Evolutionary conservation across 495 filamentous ascomycete genomes (phyloP).

Genomic region (Neurospora sp.): DNA sequence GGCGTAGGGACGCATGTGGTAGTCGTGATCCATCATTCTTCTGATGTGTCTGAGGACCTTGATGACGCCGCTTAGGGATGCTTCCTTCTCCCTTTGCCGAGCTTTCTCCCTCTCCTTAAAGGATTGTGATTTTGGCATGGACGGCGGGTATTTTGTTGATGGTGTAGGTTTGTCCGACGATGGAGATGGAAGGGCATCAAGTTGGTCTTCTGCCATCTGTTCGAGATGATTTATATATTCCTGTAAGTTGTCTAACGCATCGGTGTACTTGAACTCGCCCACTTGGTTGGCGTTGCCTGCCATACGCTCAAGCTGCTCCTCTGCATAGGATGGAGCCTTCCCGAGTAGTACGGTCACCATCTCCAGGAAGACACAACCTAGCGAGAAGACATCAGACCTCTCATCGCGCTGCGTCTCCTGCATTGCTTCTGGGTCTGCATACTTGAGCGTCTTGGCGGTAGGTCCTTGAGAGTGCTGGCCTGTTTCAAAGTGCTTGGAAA

Average conservation of each 20-base stretch:
- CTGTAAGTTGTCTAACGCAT: slow-evolving; percentile 15
- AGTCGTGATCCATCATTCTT: slow-evolving; percentile 20
- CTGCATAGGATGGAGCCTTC: slow-evolving; percentile 14
- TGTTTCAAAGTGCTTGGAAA: slow-evolving; percentile 28
- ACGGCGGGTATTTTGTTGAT: neutral
- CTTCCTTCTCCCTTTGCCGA: neutral
- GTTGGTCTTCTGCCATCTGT: slow-evolving; percentile 7
- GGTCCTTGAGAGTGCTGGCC: slow-evolving; percentile 24
- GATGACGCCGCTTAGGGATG: slow-evolving; percentile 15
- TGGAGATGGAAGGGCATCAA: neutral
- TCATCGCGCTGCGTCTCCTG: slow-evolving; percentile 25
- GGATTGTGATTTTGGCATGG: neutral
- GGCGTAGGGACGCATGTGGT: slow-evolving; percentile 14
- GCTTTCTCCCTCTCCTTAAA: neutral
- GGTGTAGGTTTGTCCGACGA: neutral
- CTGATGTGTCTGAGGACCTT: slow-evolving; percentile 13
- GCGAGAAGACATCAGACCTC: slow-evolving; percentile 38
- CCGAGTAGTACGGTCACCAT: slow-evolving; percentile 31
- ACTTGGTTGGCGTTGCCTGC: neutral
- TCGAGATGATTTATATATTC: slow-evolving; percentile 10
- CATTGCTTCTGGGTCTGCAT: slow-evolving; percentile 38
- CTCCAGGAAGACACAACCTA: slow-evolving; percentile 41
- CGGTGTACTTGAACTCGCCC: slow-evolving; percentile 17
- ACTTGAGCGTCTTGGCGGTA: slow-evolving; percentile 27
- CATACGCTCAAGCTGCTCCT: slow-evolving; percentile 12